Evolutionary conservation across 768 basidiomycete species (phyloP), one percentile per base, ranked within the genome.

Genomic region (Rhizopogon rudus): DNA sequence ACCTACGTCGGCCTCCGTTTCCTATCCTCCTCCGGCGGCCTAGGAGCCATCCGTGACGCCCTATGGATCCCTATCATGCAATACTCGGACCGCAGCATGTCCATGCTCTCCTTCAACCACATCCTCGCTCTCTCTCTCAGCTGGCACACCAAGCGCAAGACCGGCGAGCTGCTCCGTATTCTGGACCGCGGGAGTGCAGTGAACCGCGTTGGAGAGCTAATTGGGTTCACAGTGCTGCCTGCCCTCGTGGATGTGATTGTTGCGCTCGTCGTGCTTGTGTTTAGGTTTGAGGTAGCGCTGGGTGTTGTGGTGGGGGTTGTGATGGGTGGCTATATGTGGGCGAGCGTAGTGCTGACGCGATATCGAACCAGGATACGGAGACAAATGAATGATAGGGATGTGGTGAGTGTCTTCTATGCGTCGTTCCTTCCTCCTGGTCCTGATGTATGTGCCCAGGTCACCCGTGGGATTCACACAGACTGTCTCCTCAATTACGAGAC

Each of bases 11-110:
- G 72, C 22, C 64, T 95, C 51, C 81, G 87, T 20, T 88, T 91
- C 69, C 68, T 93, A 31, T 82, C 90, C 69, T 85, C 89, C 28
- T 81, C 80, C 52, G 89, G 88, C 22, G 93, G 93, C 25, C 71
- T 96, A 22, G 71, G 79, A 22, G 88, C 87, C 35, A 70, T 92
- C 45, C 81, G 81, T 44, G 81, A 84, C 67, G 79, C 79, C 31
- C 75, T 93, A 3, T 95, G 92, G 89, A 81, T 87, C 2, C 91
- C 93, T 1, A 88, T 98, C 42, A 88, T 93, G 81, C 91, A 93
- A 70, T 90, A 84, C 67, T 91, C 89, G 0, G 91, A 95, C 65
- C 74, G 86, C 63, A 81, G 82, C 81, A 59, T 56, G 73, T 63
- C 43, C 3, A 53, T 51, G 42, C 75, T 94, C 51, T 88, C 92